These are phyloP conservation scores for Triticum timopheevii DNA, from an alignment of 176 grass and related monocot species.

Conservation along the genomic window DNA sequence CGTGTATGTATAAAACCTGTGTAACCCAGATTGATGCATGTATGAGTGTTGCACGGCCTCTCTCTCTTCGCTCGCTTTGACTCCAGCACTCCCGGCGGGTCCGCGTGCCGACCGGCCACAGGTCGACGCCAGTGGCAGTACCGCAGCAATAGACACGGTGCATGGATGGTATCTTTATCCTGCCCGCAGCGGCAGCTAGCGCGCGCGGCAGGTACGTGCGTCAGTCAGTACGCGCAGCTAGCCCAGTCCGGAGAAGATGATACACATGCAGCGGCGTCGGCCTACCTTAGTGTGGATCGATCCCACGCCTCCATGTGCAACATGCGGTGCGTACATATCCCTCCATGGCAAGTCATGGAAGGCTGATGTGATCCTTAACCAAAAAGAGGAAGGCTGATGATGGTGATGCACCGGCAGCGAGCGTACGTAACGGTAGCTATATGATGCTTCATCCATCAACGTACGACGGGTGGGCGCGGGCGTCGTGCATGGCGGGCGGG, in stretches of 20 bases:
- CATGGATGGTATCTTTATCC: neutral
- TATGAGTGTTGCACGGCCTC: no score
- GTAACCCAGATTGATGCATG: no score
- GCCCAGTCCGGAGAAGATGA: neutral
- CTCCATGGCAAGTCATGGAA: no score
- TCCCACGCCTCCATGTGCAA: no score
- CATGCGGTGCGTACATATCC: no score
- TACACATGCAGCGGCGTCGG: neutral
- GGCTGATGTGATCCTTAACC: no score
- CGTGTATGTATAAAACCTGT: no score
- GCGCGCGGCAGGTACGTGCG: neutral
- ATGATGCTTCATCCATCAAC: neutral
- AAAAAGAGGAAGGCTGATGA: no score
- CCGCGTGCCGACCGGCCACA: neutral
- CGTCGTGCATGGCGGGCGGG: neutral
- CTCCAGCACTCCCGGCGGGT: constrained; percentile 1
- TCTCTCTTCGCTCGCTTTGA: no score
- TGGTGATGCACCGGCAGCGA: no score
- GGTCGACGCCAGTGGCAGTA: neutral
- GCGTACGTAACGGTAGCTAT: neutral
- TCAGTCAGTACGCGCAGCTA: neutral
- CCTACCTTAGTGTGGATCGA: no score
- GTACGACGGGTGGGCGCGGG: neutral
- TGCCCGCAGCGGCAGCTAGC: neutral
- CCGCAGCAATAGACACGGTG: neutral